Evolutionary conservation across 2,329 filamentous ascomycete genomes (phyloP).

Genomic region (Aspergillus sclerotialis): DNA sequence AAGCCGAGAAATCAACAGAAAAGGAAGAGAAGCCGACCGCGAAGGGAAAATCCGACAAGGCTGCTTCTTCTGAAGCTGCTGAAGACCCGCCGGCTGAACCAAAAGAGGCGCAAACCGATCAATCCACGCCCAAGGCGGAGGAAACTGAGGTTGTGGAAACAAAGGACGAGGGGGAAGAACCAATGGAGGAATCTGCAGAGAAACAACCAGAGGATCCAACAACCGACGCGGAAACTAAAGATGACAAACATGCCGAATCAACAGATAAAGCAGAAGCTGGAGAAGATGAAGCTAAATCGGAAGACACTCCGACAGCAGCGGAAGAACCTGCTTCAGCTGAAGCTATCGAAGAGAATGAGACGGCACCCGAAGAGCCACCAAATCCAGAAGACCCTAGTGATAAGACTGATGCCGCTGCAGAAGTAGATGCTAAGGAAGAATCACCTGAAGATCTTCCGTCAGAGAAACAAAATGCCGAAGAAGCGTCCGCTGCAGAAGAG

Average conservation of each 20-base stretch:
- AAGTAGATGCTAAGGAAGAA: slow-evolving; percentile 1
- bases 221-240: slow-evolving; percentile 5
- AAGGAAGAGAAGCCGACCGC: slow-evolving; percentile 10
- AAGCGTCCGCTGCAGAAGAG: slow-evolving; percentile 3
- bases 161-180: background rate
- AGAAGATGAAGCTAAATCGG: slow-evolving; percentile 5
- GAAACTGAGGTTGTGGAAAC: background rate
- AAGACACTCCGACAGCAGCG: background rate
- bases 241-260: slow-evolving; percentile 5
- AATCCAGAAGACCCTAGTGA: slow-evolving; percentile 1
- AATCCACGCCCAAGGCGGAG: too few relatives aligned
- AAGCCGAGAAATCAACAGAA: slow-evolving; percentile 11
- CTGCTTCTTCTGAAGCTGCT: slow-evolving; percentile 10
- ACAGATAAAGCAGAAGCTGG: slow-evolving; percentile 6
- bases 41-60: slow-evolving; percentile 8
- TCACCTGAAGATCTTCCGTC: slow-evolving; percentile 3
- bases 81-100: slow-evolving; percentile 8
- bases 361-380: slow-evolving; percentile 2
- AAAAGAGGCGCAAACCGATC: background rate
- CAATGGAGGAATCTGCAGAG: slow-evolving; percentile 1
- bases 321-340: slow-evolving; percentile 14
- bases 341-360: slow-evolving; percentile 5
- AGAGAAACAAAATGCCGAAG: slow-evolving; percentile 3
- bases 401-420: background rate
- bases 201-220: slow-evolving; percentile 3